phyloP scores from a whole-genome alignment of 2,329 filamentous ascomycete species.

The Cytospora leucostoma region DNA sequence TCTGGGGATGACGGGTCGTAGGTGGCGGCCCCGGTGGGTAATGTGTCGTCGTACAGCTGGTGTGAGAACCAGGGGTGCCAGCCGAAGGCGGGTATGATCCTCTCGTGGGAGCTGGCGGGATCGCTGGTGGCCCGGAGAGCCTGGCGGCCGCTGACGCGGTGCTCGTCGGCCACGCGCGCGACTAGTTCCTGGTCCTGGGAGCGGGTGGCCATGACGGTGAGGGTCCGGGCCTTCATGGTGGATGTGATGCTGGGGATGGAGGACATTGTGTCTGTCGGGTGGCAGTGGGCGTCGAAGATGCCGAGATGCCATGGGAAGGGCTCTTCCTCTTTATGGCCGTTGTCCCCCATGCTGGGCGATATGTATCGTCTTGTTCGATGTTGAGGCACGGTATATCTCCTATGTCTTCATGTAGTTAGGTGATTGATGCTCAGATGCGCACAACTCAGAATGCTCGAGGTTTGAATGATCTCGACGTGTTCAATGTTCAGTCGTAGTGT shows the following conservation, averaged over 20 bases:
- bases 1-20: slow-evolving; percentile 37
- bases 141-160: slow-evolving; percentile 47
- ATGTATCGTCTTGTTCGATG: background rate
- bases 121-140: slow-evolving; percentile 25
- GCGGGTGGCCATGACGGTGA: slow-evolving; percentile 79
- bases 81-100: slow-evolving; percentile 70
- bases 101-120: slow-evolving; percentile 31
- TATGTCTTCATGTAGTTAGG: too few species aligned
- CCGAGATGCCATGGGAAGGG: slow-evolving; percentile 70
- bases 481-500: too few species aligned
- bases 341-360: slow-evolving; percentile 11
- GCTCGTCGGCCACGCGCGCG: slow-evolving; percentile 56
- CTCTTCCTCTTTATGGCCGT: slow-evolving; percentile 28
- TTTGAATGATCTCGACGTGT: too few species aligned
- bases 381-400: too few species aligned
- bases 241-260: slow-evolving; percentile 56
- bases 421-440: too few species aligned
- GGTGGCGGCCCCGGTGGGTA: slow-evolving; percentile 35
- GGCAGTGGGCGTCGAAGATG: slow-evolving; percentile 79
- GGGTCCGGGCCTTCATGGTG: slow-evolving; percentile 63
- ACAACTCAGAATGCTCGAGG: too few species aligned
- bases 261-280: slow-evolving; percentile 77
- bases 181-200: slow-evolving; percentile 76
- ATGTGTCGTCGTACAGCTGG: slow-evolving; percentile 67
- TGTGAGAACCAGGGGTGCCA: slow-evolving; percentile 89